Percentiles rank a stretch among this genome's conserved stretches.
phyloP scores from a whole-genome alignment of 352 stramenopile genomes.

The Pythium sp. region DNA sequence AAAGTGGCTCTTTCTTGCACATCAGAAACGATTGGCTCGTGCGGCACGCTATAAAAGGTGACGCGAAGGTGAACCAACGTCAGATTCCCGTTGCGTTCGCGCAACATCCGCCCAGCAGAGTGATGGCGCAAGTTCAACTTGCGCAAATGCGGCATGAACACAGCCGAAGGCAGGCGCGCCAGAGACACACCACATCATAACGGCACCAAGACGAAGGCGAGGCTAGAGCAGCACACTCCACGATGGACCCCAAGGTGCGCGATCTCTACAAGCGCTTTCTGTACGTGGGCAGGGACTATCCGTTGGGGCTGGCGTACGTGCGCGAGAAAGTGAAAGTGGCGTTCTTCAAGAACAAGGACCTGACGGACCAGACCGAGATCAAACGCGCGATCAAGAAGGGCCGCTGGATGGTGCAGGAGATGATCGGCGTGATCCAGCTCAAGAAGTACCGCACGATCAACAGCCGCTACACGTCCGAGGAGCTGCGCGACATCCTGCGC shows the following conservation, averaged over 20 bases:
- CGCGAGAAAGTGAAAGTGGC: slow-evolving; percentile 89
- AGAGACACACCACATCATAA: background rate
- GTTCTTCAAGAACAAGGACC: slow-evolving; percentile 84
- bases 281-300: slow-evolving; percentile 94
- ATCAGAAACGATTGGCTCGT: slow-evolving; percentile 8
- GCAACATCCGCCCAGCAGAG: slow-evolving; percentile 8
- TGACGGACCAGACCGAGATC: slow-evolving; percentile 43
- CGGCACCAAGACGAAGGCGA: background rate
- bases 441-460: slow-evolving; percentile 98
- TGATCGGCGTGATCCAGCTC: slow-evolving; percentile 96
- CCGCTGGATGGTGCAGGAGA: slow-evolving; percentile 93
- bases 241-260: slow-evolving; percentile 92
- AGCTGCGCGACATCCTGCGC: slow-evolving; percentile 46
- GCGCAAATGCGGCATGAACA: slow-evolving; percentile 1
- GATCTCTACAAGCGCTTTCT: slow-evolving; percentile 96
- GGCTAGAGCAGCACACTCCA: background rate
- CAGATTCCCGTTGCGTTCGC: background rate
- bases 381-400: slow-evolving; percentile 91
- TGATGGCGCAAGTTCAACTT: slow-evolving; percentile 16
- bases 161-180: slow-evolving; percentile 1
- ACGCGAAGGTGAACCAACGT: slow-evolving; percentile 13
- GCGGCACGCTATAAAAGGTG: background rate
- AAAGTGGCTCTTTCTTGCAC: background rate
- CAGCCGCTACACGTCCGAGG: slow-evolving; percentile 85
- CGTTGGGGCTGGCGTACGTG: slow-evolving; percentile 90